Conservation (phyloP, 176 grass and related monocot species). For the Ensete glaucum region DNA sequence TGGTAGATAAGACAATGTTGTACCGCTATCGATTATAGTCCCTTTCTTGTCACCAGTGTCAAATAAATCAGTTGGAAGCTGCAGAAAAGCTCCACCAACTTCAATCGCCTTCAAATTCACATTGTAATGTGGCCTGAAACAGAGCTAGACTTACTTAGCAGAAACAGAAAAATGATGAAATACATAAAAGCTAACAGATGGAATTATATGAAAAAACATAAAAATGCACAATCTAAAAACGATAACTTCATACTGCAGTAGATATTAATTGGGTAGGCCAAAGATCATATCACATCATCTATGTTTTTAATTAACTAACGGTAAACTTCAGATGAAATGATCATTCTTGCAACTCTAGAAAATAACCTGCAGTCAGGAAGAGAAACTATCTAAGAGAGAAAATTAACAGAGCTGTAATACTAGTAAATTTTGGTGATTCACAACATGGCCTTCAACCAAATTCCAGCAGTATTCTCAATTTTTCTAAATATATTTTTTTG, state of each 20-base stretch:
- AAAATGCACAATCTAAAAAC: not conserved
- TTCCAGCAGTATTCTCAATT: no score
- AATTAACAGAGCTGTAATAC: no score
- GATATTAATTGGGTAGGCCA: no score
- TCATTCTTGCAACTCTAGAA: no score
- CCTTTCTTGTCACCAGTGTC: constrained; percentile 40
- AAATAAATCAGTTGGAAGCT: constrained; percentile 55
- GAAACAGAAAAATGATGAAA: not conserved
- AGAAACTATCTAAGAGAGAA: no score
- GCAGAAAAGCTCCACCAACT: constrained; percentile 53
- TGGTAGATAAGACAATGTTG: constrained; percentile 80
- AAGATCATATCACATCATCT: no score
- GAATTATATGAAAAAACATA: not conserved
- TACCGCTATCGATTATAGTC: constrained; percentile 92
- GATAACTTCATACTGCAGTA: not conserved
- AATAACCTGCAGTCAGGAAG: no score
- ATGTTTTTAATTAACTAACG: no score
- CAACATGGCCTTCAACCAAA: no score
- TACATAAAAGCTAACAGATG: not conserved
- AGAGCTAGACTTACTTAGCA: not conserved
- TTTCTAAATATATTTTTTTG: no score
- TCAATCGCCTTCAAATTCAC: constrained; percentile 66
- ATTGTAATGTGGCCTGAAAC: constrained; percentile 74
- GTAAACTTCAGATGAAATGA: no score
- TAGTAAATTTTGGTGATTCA: no score